Base-by-base conservation (phyloP, 2,329 filamentous ascomycete species). In the Colletotrichum trifolii region DNA sequence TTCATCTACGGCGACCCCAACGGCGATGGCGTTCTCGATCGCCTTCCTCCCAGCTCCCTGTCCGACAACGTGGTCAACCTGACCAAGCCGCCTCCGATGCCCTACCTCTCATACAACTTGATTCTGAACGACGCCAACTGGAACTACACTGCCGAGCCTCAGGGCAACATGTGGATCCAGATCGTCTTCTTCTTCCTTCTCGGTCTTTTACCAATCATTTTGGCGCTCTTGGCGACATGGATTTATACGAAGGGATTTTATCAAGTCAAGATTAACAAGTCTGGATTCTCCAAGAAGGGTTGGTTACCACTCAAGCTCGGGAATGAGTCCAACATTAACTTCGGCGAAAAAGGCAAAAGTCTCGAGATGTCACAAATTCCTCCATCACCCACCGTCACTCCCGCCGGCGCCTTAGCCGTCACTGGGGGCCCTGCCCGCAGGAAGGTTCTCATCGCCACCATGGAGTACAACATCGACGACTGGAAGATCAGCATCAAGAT, bases 401-500 rank as follows among this genome's bases (percentile, higher is more conserved):
- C 63, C 11, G 45, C 52, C 38, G 66, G 48, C 39, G 69, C 47
- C 2, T 7, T 43, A 7, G 50, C 73, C 11, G 66, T 64, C 2
- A 61, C 68, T 13, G 66, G 61, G 39, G 69, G 66, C 47, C 62
- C 60, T 13, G 74, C 79, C 17, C 72, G 79, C 48, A 79, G 85
- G n/a, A 89, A 83, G 38, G 85, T 90, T 2, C 81, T 91, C 25
- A 89, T 91, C 57, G 89, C 87, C 11, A 91, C 89, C 7, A 90
- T 91, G 86, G 89, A 91, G 74, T 91, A 91, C 75, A 87, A 91
- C 67, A 90, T 91, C 66, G 86, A 89, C 60, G 89, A 91, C 72
- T 91, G 89, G 86, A 82, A 77, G 4, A 88, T 91, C 76, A 91
- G 89, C 75, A 88, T 91, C 76, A 91, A 91, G 76, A 91, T 91